Conservation (phyloP, 164 flowering plant species). For the Dillenia suffruticosa region DNA sequence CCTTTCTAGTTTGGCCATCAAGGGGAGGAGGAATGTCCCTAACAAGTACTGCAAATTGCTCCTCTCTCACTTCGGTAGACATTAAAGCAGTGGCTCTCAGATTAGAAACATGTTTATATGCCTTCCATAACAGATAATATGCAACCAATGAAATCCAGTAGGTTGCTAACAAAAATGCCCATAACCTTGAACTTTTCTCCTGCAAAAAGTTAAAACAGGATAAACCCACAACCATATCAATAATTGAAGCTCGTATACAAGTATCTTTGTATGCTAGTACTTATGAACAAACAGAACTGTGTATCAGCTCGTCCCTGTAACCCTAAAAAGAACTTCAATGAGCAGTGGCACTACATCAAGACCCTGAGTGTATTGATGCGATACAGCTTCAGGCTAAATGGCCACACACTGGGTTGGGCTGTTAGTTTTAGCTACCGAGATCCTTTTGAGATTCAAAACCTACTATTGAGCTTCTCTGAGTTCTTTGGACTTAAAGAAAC, state of each 20-base stretch:
- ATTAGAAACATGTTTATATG: slow-evolving; percentile 70
- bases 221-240: not conserved
- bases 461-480: too few species aligned
- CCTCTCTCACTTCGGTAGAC: slow-evolving; percentile 54
- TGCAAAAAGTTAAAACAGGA: slow-evolving; percentile 22
- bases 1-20: slow-evolving; percentile 64
- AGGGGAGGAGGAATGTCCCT: slow-evolving; percentile 72
- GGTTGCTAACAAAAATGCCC: slow-evolving; percentile 66
- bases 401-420: too few species aligned
- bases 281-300: not conserved
- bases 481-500: too few species aligned
- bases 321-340: too few species aligned
- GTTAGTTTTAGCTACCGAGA: too few species aligned
- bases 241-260: too few species aligned
- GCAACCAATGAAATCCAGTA: slow-evolving; percentile 88
- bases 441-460: too few species aligned
- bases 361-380: too few species aligned
- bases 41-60: slow-evolving; percentile 79
- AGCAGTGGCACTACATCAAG: too few species aligned
- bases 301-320: too few species aligned
- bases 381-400: too few species aligned
- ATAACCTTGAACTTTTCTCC: slow-evolving; percentile 58
- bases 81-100: slow-evolving; percentile 61
- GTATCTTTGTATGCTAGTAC: too few species aligned
- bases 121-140: slow-evolving; percentile 72